Base-by-base conservation (phyloP, 495 filamentous ascomycete genomes). In the Hypomontagnella monticulosa region DNA sequence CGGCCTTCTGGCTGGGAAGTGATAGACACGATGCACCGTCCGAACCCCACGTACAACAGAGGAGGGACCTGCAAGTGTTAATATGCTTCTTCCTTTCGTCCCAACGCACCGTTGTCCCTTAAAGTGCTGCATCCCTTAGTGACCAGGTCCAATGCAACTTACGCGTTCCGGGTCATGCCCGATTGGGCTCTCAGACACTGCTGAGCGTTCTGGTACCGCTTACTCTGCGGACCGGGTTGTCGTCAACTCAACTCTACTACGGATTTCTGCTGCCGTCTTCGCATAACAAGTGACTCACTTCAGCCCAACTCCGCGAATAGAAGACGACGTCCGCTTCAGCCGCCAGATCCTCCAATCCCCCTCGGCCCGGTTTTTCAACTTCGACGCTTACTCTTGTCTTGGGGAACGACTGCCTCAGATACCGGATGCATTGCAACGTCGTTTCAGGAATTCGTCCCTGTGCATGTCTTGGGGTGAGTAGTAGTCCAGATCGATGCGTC, bases 251-350 rank as follows among this genome's bases (percentile, higher is more conserved):
- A 20, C 14, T 54, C 20, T 27, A n/a, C 7, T 50, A 49, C 51
- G 51, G 40, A 19, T 19, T 51, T 37, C 55, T 43, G 34, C 55
- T 55, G 51, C 18, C 38, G 54, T 49, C 34, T 56, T 53, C 61
- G 40, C 54, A 69, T 57, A 27, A 62, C 33, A 10, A 58, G 18
- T 50, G 19, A 76, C 78, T 73, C 74, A 89, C 88, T 73, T 85
- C 82, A 59, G 89, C 89, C 89, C 89, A 91, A 57, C 77, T 81
- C 63, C 82, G 85, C 4, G 89, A 89, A 74, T 88, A 91, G 73
- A 91, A 90, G 14, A 91, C 84, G 11, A 88, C 81, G 69, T 91
- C 85, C 40, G 88, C 87, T 66, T 83, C 80, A 51, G 79, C 78
- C 32, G 88, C 89, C 54, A 91, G 78, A 36, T 84, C 79, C 53